Evolutionary conservation across 805 yeast species (phyloP).

Genomic region (Scheffersomyces amazonensis): DNA sequence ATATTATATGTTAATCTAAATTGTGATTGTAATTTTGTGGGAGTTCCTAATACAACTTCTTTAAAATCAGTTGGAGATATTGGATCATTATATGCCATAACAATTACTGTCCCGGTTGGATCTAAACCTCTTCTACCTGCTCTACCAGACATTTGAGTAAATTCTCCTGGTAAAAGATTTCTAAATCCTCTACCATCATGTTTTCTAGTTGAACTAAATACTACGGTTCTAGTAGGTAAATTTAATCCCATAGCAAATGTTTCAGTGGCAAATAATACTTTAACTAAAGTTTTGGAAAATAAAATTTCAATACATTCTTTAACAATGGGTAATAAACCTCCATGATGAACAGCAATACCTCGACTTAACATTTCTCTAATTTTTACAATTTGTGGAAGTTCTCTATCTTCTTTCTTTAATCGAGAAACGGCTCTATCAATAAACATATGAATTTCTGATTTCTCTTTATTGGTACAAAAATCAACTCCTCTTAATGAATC

Average conservation of each 20-base stretch:
- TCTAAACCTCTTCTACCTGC: slow-evolving; percentile 98
- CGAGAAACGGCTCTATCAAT: slow-evolving; percentile 86
- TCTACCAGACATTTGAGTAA: slow-evolving; percentile 98
- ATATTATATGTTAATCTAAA: slow-evolving; percentile 93
- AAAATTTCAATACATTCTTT: slow-evolving; percentile 91
- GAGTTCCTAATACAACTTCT: slow-evolving; percentile 81
- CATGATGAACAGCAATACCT: slow-evolving; percentile 96
- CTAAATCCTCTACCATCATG: slow-evolving; percentile 88
- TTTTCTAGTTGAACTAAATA: slow-evolving; percentile 79
- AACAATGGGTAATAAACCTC: slow-evolving; percentile 89
- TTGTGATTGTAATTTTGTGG: slow-evolving; percentile 87
- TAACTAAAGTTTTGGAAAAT: slow-evolving; percentile 81
- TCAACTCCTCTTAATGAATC: slow-evolving; percentile 70
- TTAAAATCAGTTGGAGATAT: slow-evolving; percentile 58
- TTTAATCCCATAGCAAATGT: slow-evolving; percentile 99
- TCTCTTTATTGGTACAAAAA: slow-evolving; percentile 80
- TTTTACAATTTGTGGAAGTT: slow-evolving; percentile 84
- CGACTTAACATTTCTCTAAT: slow-evolving; percentile 79
- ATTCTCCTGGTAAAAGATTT: slow-evolving; percentile 88
- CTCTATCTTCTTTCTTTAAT: slow-evolving; percentile 87
- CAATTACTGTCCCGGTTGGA: slow-evolving; percentile 88
- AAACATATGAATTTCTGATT: slow-evolving; percentile 90
- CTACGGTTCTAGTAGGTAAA: slow-evolving; percentile 94
- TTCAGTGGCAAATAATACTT: slow-evolving; percentile 93
- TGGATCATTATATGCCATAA: slow-evolving; percentile 78